A percentile compares a stretch with the other conserved stretches of the same genome.
Conservation (phyloP, 1,139 yeast genomes). For the Geotrichum histeridarum region DNA sequence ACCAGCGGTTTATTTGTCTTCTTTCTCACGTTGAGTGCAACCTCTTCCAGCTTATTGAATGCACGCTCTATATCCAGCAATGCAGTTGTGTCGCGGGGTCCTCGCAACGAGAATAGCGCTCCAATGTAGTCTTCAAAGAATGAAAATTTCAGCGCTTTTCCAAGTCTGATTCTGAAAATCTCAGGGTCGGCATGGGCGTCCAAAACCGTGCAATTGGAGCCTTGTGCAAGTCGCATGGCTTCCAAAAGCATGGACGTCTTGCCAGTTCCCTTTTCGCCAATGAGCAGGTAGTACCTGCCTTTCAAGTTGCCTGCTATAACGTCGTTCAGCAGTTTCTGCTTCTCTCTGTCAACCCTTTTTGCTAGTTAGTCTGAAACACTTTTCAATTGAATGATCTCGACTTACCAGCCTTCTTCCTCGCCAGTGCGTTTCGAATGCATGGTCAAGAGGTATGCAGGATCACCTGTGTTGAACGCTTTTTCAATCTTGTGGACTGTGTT, state of each 20-base stretch:
- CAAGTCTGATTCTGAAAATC: constrained; percentile 68
- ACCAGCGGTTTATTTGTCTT: constrained; percentile 53
- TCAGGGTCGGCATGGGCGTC: constrained; percentile 89
- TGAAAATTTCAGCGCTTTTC: constrained; percentile 67
- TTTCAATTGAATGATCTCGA: not conserved
- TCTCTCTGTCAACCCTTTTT: constrained; percentile 56
- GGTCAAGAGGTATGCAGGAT: constrained; percentile 44
- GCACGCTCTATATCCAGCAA: no score
- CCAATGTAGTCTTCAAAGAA: constrained; percentile 82
- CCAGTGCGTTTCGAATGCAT: constrained; percentile 51
- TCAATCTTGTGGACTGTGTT: constrained; percentile 65
- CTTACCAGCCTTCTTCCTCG: constrained; percentile 36
- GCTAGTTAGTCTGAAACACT: not conserved
- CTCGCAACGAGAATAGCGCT: constrained; percentile 68
- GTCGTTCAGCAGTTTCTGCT: constrained; percentile 60
- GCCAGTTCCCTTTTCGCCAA: constrained; percentile 87
- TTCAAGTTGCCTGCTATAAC: constrained; percentile 56
- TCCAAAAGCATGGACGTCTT: constrained; percentile 69
- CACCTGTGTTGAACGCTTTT: constrained; percentile 61
- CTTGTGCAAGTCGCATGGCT: constrained; percentile 60
- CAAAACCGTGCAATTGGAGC: constrained; percentile 61
- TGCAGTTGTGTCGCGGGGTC: constrained; percentile 83
- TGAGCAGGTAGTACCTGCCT: constrained; percentile 66
- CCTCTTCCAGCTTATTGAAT: constrained; percentile 66
- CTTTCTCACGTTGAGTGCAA: constrained; percentile 50